Conservation (phyloP, 1,284 basidiomycete genomes). For the Porogramme epimiltina region DNA sequence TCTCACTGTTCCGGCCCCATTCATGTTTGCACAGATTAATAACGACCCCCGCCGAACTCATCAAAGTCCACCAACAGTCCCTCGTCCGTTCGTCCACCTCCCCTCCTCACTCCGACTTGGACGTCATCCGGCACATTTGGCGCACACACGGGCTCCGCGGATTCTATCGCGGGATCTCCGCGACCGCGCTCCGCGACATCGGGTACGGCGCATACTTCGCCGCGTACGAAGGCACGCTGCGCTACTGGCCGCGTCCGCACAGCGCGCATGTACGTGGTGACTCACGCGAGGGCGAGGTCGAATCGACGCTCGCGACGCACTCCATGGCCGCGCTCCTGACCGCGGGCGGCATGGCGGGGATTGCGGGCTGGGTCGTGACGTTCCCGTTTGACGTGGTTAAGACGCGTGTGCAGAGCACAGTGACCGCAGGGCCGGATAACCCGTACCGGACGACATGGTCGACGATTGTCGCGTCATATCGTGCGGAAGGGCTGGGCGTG, state of each 20-base stretch:
- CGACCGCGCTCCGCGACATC: slow-evolving; percentile 74
- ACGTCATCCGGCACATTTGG: slow-evolving; percentile 58
- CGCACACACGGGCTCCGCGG: slow-evolving; percentile 60
- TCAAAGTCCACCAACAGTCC: slow-evolving; percentile 83
- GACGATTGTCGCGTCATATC: slow-evolving; percentile 63
- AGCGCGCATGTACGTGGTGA: slow-evolving; percentile 32
- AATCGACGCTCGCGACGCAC: slow-evolving; percentile 43
- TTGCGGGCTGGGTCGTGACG: slow-evolving; percentile 71
- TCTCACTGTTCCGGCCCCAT: background rate
- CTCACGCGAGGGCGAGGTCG: slow-evolving; percentile 47
- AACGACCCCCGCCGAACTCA: slow-evolving; percentile 80
- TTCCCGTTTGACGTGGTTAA: slow-evolving; percentile 89
- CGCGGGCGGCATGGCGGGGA: slow-evolving; percentile 80
- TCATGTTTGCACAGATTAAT: slow-evolving; percentile 51
- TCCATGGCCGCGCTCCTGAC: slow-evolving; percentile 66
- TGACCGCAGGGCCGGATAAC: slow-evolving; percentile 55
- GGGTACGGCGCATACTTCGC: slow-evolving; percentile 86
- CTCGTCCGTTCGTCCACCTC: slow-evolving; percentile 13
- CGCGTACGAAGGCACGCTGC: slow-evolving; percentile 78
- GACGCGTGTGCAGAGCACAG: slow-evolving; percentile 74
- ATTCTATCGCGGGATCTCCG: slow-evolving; percentile 75
- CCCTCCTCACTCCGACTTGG: slow-evolving; percentile 28
- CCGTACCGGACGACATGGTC: slow-evolving; percentile 60
- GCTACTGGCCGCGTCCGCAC: slow-evolving; percentile 47
- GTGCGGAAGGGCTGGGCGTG: slow-evolving; percentile 62